Evolutionary conservation across 345 rosid genomes (phyloP), one percentile per base, ranked within the genome.

Genomic region (Eucalyptus virginea): DNA sequence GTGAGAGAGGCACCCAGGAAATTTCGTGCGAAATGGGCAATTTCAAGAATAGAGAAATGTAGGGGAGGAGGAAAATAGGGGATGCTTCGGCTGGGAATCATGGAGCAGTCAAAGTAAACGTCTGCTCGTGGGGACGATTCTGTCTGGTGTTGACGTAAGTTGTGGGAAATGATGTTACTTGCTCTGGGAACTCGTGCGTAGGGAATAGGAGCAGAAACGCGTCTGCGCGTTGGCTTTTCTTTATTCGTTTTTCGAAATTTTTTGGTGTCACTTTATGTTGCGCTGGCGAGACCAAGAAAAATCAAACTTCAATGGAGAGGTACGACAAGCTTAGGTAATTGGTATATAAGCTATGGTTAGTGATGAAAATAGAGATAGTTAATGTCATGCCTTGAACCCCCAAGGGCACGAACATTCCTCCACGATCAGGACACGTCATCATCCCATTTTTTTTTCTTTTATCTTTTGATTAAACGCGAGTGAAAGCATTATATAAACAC

Each of bases 401-500:
- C 19, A 50, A 50, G 19, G 19, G 52, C 52, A 50, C 52, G 0
- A 50, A 15, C 52, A 50, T 50, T 50, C 52, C 52, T 50, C 51
- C 51, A 49, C 18, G 51, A 49, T 15, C 51, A 16, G 1, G 8
- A 50, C 7, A 1, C 7, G 3, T 16, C 0, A 50, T 1, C 52
- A 16, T 5, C 0, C 52, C 52, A 16, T 16, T 50, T 3, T 16
- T 50, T 50, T 16, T 50, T 3, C 6, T 50, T 50, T 50, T 16
- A 50, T 50, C 8, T 50, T 50, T 50, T 50, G 2, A 16, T 50
- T 50, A 16, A 50, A 50, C 3, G 0, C 7, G 3, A 50, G 52
- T 3, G 5, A 50, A 50, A 16, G 19, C 7, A 50, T 50, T 50
- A 50, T 50, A 16, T 50, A 50, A 50, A 50, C 0, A 50, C 19